Base-by-base conservation (phyloP, 2,329 filamentous ascomycete species). In the Neofusicoccum cordaticola region DNA sequence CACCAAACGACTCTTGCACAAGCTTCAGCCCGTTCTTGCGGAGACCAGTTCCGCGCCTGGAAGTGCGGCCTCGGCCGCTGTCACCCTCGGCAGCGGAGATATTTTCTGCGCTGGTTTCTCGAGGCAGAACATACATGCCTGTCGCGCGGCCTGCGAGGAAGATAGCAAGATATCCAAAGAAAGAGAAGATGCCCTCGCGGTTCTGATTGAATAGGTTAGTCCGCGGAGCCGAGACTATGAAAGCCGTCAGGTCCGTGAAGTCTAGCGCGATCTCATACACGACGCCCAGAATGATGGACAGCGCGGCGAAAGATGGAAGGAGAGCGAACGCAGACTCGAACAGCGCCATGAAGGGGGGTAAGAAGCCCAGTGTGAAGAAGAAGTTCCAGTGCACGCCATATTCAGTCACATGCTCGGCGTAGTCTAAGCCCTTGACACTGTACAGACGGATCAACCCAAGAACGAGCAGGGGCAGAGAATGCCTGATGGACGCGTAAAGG, bases 311-410 rank as follows among this genome's bases (percentile, higher is more conserved):
- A 0, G 91, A 94, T 2, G 91, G 90, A 3, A 96, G 78, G 63
- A 90, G 73, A 15, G 84, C 82, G 65, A 94, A 85, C 0, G 88
- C 80, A 0, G 90, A 85, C 74, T 96, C 91, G 66, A 94, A 91
- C 0, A 95, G 76, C 34, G 94, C 93, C 61, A 96, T 88, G 71
- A 96, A 96, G 0, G 93, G 93, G 0, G 94, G 92, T 27, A 99
- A 80, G 53, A 97, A 85, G 5, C 88, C 93, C 9, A 99, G 83
- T 0, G 95, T 99, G 79, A 98, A 98, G 84, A 99, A 99, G 78
- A 99, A 99, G 77, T 99, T 99, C 95, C 95, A 99, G 77, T 99
- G 95, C 9, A 99, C 92, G 48, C 95, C 95, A 74, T 99, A 99
- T 75, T 99, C 95, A 13, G 92, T 93, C 65, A 97, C 92, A 80